Evolutionary conservation across 495 filamentous ascomycete genomes (phyloP), one percentile per base, ranked within the genome.

Genomic region (Trypethelium eluteriae): DNA sequence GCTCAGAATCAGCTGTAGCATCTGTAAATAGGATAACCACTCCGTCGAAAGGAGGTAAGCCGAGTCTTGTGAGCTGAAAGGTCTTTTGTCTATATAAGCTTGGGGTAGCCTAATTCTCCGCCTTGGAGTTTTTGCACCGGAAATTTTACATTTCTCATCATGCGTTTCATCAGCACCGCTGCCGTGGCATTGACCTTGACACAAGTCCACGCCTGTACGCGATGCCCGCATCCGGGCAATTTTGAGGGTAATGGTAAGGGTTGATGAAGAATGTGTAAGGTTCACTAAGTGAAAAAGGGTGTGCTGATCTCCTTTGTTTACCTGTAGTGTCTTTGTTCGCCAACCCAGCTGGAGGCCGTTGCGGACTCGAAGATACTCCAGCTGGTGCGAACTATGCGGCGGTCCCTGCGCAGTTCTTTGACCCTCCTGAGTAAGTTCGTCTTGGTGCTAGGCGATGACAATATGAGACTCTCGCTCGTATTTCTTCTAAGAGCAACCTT

Each of bases 361-460:
- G 49, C 18, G 49, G 49, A 53, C 49, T 53, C 5, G 49, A 53
- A 18, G 49, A 53, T 18, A 53, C 49, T 14, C 49, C 49, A 18
- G 11, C 49, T 25, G 49, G 49, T n/a, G 49, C 49, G 5, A 53
- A 53, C 49, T 53, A 53, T 53, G 49, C 49, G n/a, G 49, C 49
- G 0, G 49, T 53, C 9, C 49, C 49, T 11, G 49, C 49, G n/a
- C 49, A 53, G 18, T 53, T 53, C 49, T 53, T 53, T n/a, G 49
- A 53, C 16, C 49, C 49, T 53, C 18, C 49, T 14, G 49, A 53
- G 49, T 53, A 25, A 53, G 49, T 53, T 18, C 5, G 18, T 44
- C 18, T 53, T 25, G 18, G n/a, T 18, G 12, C 11, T 25, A 53
- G 18, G n/a, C 16, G 18, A n/a, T 14, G n/a, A 5, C 16, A 5